phyloP scores from a whole-genome alignment of 2,329 filamentous ascomycete species.

The Venturia carpophila region DNA sequence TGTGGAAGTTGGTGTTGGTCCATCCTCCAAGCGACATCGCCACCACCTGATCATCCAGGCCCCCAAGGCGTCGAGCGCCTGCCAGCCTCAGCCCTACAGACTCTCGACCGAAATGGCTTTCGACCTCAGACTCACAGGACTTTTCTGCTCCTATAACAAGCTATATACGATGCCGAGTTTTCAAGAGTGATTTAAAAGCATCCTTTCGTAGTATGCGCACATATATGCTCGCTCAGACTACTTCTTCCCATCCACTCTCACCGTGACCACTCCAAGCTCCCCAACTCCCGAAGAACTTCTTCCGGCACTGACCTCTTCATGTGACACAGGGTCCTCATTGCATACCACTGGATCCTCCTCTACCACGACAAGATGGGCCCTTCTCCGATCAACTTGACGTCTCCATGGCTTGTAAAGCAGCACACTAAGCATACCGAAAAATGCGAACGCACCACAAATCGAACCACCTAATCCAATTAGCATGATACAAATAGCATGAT shows the following conservation, averaged over 20 bases:
- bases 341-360: not conserved
- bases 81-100: not conserved
- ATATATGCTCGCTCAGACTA: not conserved
- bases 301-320: not conserved
- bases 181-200: not conserved
- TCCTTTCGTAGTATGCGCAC: not conserved
- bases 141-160: not conserved
- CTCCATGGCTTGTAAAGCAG: conserved; percentile 76
- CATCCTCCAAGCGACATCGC: not conserved
- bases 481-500: not conserved
- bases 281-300: not conserved
- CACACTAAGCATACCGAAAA: conserved; percentile 67
- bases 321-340: not conserved
- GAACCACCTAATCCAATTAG: conserved; percentile 44
- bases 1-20: not conserved
- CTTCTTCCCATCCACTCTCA: not conserved
- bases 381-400: conserved; percentile 43
- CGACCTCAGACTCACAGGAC: not conserved
- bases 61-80: not conserved
- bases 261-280: not conserved
- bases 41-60: not conserved
- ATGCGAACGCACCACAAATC: conserved; percentile 77
- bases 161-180: not conserved
- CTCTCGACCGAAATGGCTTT: not conserved
- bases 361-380: conserved; percentile 18